Conservation (phyloP, 805 yeast species). For the Starmerella stigmatis region DNA sequence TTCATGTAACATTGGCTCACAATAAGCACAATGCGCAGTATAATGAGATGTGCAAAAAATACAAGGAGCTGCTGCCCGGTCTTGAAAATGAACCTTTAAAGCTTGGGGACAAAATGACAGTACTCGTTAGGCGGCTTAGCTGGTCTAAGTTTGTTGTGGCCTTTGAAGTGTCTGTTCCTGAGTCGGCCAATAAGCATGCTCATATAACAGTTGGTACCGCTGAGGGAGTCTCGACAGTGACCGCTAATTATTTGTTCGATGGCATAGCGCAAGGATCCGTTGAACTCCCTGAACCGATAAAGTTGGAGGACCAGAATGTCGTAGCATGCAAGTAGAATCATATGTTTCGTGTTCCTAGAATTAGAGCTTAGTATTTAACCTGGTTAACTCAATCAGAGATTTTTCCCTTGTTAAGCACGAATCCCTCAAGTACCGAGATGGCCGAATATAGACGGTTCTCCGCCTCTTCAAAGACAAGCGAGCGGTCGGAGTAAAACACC, state of each 20-base stretch:
- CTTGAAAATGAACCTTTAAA: background rate
- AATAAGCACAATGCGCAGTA: background rate
- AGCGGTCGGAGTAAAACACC: constrained; percentile 72
- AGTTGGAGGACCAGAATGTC: constrained; percentile 4
- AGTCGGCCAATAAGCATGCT: constrained; percentile 38
- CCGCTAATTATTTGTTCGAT: constrained; percentile 11
- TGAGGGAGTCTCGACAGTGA: constrained; percentile 4
- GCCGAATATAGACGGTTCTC: constrained; percentile 96
- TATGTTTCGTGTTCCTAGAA: background rate
- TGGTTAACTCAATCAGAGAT: too few relatives aligned
- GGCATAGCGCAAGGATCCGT: background rate
- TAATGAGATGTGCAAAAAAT: constrained; percentile 3
- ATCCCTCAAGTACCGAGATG: constrained; percentile 82
- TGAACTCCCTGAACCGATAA: background rate
- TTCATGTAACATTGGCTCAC: constrained; percentile 32
- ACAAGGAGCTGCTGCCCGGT: background rate
- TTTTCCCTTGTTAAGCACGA: constrained; percentile 79
- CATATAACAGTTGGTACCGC: constrained; percentile 63
- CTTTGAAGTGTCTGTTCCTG: constrained; percentile 37
- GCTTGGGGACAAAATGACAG: background rate
- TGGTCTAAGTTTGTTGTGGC: constrained; percentile 48
- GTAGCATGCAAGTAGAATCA: background rate
- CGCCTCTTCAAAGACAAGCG: constrained; percentile 89
- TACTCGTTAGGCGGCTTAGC: constrained; percentile 35
- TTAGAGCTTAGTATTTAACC: constrained; percentile 8